Base-by-base conservation (phyloP, 2,329 filamentous ascomycete species). In the Hymenoscyphus occultus region DNA sequence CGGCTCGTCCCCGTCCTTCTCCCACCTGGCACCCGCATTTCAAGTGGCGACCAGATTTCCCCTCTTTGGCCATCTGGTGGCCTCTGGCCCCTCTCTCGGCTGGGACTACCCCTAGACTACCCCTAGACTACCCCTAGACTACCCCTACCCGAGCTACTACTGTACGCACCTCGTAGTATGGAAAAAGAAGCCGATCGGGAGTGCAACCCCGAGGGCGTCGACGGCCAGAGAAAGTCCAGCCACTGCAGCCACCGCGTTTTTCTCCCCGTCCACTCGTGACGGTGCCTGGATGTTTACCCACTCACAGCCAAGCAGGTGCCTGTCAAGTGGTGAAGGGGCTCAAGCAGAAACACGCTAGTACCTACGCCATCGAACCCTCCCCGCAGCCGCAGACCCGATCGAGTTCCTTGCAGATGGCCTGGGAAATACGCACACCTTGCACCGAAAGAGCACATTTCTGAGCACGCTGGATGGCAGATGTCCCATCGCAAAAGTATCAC, bases 321-420 rank as follows among this genome's bases (percentile, higher is more conserved):
- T 22, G 58, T 40, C 35, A 31, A 16, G 13, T 40, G 3, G 19
- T n/a, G 22, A 61, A 61, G 59, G 59, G 59, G 59, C 59, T 61
- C 42, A 51, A 61, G 59, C 59, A 61, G 59, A 61, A 61, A 61
- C 59, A 61, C 59, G 45, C 45, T 51, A 48, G n/a, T n/a, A 2
- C 28, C 56, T 58, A 19, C 56, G 32, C 56, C 13, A 39, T 58
- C 32, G 9, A 22, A 35, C 5, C 35, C 45, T n/a, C 45, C 45
- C 45, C 45, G 19, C 19, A 51, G 45, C 45, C 19, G 2, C 45
- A 51, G 19, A 22, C 12, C n/a, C 22, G 45, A 51, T 19, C 19
- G 22, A 22, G n/a, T 22, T 12, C 4, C 45, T 22, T 51, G 12
- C 13, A 7, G 19, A 28, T 19, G 19, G 45, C 19, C 45, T 51